A percentile compares a stretch with the other conserved stretches of the same genome.
Evolutionary conservation across 352 stramenopile species (phyloP).

Genomic region (Phytophthora syringae): DNA sequence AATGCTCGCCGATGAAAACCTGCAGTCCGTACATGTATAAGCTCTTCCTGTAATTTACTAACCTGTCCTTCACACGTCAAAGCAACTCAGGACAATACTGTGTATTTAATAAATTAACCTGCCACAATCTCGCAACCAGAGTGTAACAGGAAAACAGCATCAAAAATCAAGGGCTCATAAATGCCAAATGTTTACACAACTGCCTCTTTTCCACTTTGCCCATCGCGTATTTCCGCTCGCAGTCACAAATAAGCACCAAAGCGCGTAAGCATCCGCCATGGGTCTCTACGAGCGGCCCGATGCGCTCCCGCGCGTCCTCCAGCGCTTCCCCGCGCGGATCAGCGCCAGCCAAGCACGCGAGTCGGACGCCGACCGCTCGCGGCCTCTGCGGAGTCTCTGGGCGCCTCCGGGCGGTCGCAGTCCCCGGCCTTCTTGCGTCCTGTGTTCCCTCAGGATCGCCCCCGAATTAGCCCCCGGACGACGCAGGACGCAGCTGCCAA

Average conservation of each 20-base stretch:
- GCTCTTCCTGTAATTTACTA: no score
- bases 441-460: constrained; percentile 28
- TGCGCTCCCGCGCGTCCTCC: not conserved
- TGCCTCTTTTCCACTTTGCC: not conserved
- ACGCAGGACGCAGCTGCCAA: constrained; percentile 26
- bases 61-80: no score
- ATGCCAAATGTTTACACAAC: not conserved
- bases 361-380: not conserved
- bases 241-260: constrained; percentile 21
- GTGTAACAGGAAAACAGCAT: not conserved
- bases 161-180: not conserved
- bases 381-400: not conserved
- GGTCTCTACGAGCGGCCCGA: constrained; percentile 7
- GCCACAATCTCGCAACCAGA: no score
- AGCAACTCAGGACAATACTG: no score
- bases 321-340: not conserved
- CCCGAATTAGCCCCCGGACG: constrained; percentile 3
- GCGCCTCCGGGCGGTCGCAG: not conserved
- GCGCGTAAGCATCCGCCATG: constrained; percentile 6
- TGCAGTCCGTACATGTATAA: no score
- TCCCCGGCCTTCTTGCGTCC: constrained; percentile 25
- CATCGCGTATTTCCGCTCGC: not conserved
- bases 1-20: no score
- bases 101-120: no score
- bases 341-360: not conserved